Base-by-base conservation (phyloP, 2,329 filamentous ascomycete species). In the Lasiodiplodia citricola region DNA sequence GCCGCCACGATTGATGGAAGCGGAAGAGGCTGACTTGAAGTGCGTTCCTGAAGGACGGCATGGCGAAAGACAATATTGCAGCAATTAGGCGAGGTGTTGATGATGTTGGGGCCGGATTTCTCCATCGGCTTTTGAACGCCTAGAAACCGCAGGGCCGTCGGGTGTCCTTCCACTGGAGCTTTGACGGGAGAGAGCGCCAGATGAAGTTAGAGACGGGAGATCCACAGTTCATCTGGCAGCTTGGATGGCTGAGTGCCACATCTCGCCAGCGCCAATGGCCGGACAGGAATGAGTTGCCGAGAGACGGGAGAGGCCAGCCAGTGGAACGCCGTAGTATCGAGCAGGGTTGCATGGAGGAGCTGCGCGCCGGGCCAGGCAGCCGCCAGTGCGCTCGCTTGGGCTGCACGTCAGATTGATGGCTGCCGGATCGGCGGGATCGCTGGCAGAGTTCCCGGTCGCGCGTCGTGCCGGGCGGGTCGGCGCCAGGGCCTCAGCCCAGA, bases 351-450 rank as follows among this genome's bases (percentile, higher is more conserved):
- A 18, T 10, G 23, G 23, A 38, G 13, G 41, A 44, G 41, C 41
- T 44, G 44, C 44, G 44, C 18, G n/a, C 25, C 23, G n/a, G 60
- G 25, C 25, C 47, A 52, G 44, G 31, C 44, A 37, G 58, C 13
- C 28, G 58, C 58, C 58, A 63, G 60, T 64, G 60, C 60, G 60
- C 47, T 64, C 60, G 60, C 60, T 64, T 64, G 60, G 28, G 60
- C 60, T 64, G 60, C 60, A 64, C 60, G 60, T 64, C 60, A 64
- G 60, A 64, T 64, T 37, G 44, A 64, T 35, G 60, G 60, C 47
- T 52, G 44, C 60, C 60, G 60, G 60, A 64, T 64, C 60, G 60
- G 7, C 60, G 60, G 58, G 60, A 64, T 64, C 60, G 60, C 60
- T 64, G 47, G 58, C 58, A 51, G 47, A 38, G 60, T 28, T 35